Evolutionary conservation across 2,329 filamentous ascomycete genomes (phyloP), one percentile per base, ranked within the genome.

Genomic region (Fusarium illudens): DNA sequence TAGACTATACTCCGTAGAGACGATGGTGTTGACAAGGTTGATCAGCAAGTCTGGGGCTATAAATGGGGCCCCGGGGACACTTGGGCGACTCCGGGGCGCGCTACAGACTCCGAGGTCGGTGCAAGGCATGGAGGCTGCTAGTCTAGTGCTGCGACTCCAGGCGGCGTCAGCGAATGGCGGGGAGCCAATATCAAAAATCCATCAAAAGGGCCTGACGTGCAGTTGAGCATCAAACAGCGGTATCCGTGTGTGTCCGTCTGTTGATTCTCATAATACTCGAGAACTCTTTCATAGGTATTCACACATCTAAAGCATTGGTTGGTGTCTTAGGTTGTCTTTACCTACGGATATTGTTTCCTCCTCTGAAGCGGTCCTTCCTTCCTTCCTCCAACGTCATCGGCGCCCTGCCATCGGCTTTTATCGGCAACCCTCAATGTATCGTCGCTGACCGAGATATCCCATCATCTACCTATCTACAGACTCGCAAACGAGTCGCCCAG

Each of bases 21-120:
- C 13, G 17, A 19, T 11, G 0, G 19, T 22, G 19, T 39, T 39
- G 36, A 15, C 12, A 3, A 13, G 15, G 20, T 22, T 19, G 37
- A 42, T 42, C 13, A 42, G 15, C 20, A 29, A 44, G 22, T 44
- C 39, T 44, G 39, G 39, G 39, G 39, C 39, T 42, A 44, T 27
- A 27, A 17, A 6, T 32, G 46, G 46, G 29, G 8, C 19, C 2
- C 27, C 56, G 60, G 60, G 60, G 60, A 59, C n/a, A 22, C 46
- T 60, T 55, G 34, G 12, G 44, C 48, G 27, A 53, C 54, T 62
- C 59, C 54, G 54, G 37, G 11, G 19, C 15, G 15, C n/a, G 6
- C 22, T 54, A 13, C 42, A 20, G 33, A 32, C 60, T 68, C 66
- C 66, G 66, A 68, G 52, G 42, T 68, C 66, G 65, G 65, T 69